Percentiles rank a stretch among this genome's conserved stretches.
These are phyloP conservation scores for Gentiana macrophylla DNA, from an alignment of 257 asterid species.

Conservation along the genomic window DNA sequence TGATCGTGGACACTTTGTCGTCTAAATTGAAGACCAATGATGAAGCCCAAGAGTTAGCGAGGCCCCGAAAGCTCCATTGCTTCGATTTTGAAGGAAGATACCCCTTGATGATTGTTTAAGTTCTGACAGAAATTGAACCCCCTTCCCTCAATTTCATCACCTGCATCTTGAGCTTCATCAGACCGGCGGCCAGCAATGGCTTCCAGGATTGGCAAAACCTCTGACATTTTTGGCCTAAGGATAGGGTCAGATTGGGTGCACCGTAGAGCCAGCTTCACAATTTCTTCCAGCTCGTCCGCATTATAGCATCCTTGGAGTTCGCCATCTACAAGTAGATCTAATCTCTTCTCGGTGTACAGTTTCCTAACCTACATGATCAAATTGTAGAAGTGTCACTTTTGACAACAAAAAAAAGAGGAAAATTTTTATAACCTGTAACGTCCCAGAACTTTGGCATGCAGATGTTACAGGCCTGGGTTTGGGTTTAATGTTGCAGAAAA, in stretches of 20 bases:
- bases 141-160: constrained; percentile 33
- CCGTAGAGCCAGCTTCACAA: constrained; percentile 49
- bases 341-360: constrained; percentile 44
- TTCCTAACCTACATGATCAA: constrained; percentile 41
- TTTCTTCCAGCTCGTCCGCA: constrained; percentile 45
- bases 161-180: constrained; percentile 37
- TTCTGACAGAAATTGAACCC: constrained; percentile 61
- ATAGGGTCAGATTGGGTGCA: constrained; percentile 69
- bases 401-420: too few relatives aligned
- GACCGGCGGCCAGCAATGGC: constrained; percentile 36
- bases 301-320: constrained; percentile 51
- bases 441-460: too few relatives aligned
- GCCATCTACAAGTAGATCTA: constrained; percentile 62
- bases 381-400: too few relatives aligned
- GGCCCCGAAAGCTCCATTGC: constrained; percentile 97
- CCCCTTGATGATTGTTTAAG: constrained; percentile 41
- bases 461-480: too few relatives aligned
- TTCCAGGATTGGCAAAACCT: constrained; percentile 52
- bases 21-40: too few relatives aligned
- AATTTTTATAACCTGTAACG: too few relatives aligned
- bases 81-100: constrained; percentile 65
- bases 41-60: constrained; percentile 19
- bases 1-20: too few relatives aligned
- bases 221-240: constrained; percentile 66
- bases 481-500: too few relatives aligned